Conservation (phyloP, 768 basidiomycete species). For the Termitomyces sp. region DNA sequence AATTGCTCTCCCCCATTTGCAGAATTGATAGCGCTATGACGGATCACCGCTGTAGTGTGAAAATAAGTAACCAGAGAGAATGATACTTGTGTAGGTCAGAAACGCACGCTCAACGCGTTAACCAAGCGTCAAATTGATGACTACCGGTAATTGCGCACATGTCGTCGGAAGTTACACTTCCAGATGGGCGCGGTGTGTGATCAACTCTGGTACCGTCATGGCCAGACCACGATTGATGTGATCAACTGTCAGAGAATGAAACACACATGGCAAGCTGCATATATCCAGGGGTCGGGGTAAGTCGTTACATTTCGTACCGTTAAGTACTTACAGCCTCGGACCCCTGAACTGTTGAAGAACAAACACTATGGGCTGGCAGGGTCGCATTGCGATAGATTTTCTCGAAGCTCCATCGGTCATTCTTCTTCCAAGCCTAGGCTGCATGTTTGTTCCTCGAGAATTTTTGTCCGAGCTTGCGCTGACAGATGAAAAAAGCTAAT, state of each 20-base stretch:
- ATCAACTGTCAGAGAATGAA: neutral
- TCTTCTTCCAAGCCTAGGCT: neutral
- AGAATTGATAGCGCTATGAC: neutral
- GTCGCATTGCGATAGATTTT: neutral
- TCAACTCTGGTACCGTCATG: neutral
- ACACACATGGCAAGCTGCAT: neutral
- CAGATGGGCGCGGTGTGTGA: neutral
- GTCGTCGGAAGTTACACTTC: neutral
- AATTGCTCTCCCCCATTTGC: neutral
- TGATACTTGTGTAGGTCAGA: neutral
- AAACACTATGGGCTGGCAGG: neutral
- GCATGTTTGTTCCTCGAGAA: neutral
- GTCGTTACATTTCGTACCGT: neutral
- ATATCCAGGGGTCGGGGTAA: neutral
- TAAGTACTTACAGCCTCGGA: neutral
- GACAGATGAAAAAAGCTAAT: slow-evolving; percentile 3
- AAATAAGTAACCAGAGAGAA: neutral
- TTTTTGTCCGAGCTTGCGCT: neutral
- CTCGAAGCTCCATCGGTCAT: neutral
- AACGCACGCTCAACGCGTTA: no score
- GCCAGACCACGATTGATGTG: neutral
- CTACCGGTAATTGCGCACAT: neutral
- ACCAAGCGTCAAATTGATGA: neutral
- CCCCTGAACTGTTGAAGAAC: neutral
- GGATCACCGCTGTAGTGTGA: neutral